These are phyloP conservation scores for Rutidosis leptorrhynchoides DNA, from an alignment of 129 eudicot species.

Conservation along the genomic window DNA sequence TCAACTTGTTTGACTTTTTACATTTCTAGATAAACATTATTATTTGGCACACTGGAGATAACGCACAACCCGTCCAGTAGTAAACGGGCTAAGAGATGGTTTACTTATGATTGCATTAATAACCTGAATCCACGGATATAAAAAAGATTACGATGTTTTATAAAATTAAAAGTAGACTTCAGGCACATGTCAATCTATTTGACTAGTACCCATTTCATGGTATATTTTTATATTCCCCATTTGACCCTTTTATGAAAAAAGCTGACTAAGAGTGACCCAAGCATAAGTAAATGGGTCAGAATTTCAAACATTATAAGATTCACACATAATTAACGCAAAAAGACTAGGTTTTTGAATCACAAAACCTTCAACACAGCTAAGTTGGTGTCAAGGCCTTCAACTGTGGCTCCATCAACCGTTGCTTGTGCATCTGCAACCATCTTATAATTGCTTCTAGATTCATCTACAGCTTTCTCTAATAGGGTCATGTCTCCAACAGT, in stretches of 20 bases:
- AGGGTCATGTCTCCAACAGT: slow-evolving; percentile 80
- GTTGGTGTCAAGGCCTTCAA: slow-evolving; percentile 91
- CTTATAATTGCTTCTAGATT: slow-evolving; percentile 70
- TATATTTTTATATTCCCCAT: background rate
- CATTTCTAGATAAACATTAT: background rate
- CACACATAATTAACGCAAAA: background rate
- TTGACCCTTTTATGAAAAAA: background rate
- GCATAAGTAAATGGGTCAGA: background rate
- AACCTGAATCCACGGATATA: too few relatives aligned
- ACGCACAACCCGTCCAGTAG: background rate
- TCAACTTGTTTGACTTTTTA: background rate
- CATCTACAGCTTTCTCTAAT: slow-evolving; percentile 72
- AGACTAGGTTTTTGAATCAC: background rate
- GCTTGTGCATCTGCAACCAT: slow-evolving; percentile 84
- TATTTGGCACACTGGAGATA: background rate
- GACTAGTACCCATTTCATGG: background rate
- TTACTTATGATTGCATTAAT: too few relatives aligned
- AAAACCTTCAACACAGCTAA: slow-evolving; percentile 83
- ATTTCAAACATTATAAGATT: background rate
- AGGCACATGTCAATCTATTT: background rate
- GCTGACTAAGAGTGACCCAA: too few relatives aligned
- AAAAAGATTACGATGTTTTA: background rate
- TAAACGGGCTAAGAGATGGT: background rate
- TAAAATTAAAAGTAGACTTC: background rate
- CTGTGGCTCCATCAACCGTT: slow-evolving; percentile 92